Evolutionary conservation across 345 rosid species (phyloP), one percentile per base, ranked within the genome.

Genomic region (Carallia pectinifolia): DNA sequence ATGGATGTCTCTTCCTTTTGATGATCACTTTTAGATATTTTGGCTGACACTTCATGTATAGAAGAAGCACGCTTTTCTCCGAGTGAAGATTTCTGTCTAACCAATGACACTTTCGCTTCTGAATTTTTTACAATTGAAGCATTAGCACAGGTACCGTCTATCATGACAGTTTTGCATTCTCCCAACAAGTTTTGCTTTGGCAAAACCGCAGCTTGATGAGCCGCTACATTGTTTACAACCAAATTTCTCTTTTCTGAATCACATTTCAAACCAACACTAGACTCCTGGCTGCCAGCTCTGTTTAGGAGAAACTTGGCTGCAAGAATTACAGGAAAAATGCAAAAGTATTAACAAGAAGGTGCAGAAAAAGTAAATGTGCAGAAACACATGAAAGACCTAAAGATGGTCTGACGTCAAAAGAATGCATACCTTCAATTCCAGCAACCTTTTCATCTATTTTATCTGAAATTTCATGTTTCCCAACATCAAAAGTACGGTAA

Each of bases 401-500:
- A 39, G 36, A 69, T 68, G 52, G 29, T 50, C 48, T 18, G 58
- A 34, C 53, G 69, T 60, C 44, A 67, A 70, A 71, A 37, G 65
- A 44, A 53, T 7, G 61, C 71, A 65, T 76, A 95, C 99, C 94
- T 53, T 95, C 91, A 74, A 79, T 74, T 55, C 83, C 89, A 71
- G 87, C 91, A 71, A 90, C 77, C 73, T 71, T 83, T 7, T 85
- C 96, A 77, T 81, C 94, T 55, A 92, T 80, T 74, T 73, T 81
- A 64, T 90, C 86, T 60, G 61, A 67, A 37, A 90, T 71, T 65
- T 58, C 66, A 34, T 5, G 0, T 6, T 59, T 58, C 61, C 75
- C 86, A 68, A 95, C 99, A 87, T 92, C 91, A 87, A 95, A 95
- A 36, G 88, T 70, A 44, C 94, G 91, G 48, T 67, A 79, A 76